Percentiles rank a stretch among this genome's conserved stretches.
phyloP scores from a whole-genome alignment of 805 yeast species.

The Cyberlindnera subsufficiens region DNA sequence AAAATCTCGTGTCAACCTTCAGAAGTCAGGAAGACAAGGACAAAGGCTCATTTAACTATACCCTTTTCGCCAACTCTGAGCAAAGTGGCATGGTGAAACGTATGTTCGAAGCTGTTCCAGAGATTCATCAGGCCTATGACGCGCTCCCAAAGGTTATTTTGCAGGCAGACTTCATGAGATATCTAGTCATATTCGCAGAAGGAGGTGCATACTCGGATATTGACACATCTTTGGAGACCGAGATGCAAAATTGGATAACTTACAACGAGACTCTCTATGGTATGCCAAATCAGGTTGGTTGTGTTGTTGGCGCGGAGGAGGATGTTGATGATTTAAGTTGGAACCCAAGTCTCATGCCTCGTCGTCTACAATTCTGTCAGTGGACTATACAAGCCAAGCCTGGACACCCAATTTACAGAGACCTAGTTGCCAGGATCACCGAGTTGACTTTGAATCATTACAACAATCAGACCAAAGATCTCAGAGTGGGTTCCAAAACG shows the following conservation, averaged over 20 bases:
- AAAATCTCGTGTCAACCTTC: constrained; percentile 6
- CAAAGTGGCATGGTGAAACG: constrained; percentile 25
- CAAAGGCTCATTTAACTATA: constrained; percentile 6
- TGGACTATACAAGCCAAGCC: constrained; percentile 56
- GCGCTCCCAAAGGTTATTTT: constrained; percentile 73
- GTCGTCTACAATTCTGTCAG: constrained; percentile 56
- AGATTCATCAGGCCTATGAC: constrained; percentile 67
- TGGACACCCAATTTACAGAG: constrained; percentile 54
- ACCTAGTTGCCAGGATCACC: constrained; percentile 47
- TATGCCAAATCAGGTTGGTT: constrained; percentile 36
- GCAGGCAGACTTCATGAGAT: constrained; percentile 90
- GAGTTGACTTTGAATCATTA: constrained; percentile 41
- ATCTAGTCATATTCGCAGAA: constrained; percentile 74
- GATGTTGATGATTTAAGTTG: constrained; percentile 47
- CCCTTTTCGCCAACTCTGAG: constrained; percentile 29
- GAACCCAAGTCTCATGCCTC: constrained; percentile 38
- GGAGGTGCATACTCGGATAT: constrained; percentile 61
- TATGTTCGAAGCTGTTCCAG: constrained; percentile 50
- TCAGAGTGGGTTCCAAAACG: constrained; percentile 22
- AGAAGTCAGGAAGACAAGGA: constrained; percentile 1
- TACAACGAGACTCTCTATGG: constrained; percentile 10
- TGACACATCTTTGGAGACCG: constrained; percentile 50
- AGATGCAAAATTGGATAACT: constrained; percentile 55
- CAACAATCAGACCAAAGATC: constrained; percentile 23
- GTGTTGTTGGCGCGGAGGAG: constrained; percentile 47